Base-by-base conservation (phyloP, 2,329 filamentous ascomycete species). In the Claviceps maximensis region DNA sequence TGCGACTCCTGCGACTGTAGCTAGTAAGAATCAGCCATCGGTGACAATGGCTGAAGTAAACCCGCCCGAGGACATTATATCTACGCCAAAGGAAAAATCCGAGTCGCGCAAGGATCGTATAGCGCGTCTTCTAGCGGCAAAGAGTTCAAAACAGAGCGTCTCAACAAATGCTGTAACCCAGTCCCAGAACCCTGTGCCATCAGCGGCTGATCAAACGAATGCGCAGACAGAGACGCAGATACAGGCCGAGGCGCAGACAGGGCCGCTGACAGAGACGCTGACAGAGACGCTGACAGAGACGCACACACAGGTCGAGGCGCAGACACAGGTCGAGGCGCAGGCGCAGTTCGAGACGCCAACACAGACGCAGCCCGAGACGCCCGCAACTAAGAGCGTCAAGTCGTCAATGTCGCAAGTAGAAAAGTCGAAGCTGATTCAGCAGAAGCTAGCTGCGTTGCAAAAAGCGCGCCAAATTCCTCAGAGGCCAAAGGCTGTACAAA, bases 61-160 rank as follows among this genome's bases (percentile, higher is more conserved):
- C 21, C 29, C 45, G 21, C 50, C 41, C 15, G 15, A 47, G 38
- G 50, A 41, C 50, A 36, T 13, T 15, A 47, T 38, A 2, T 42
- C 19, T 31, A 15, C 42, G 27, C 27, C 46, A 10, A 52, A 58
- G n/a, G 62, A 67, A 41, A 69, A 66, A 57, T 73, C 77, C 8
- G 74, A 86, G 57, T 82, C 86, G 61, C 77, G 87, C 23, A 87
- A 87, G 59, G 86, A 89, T 58, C 80, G 87, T 44, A 87, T 91
- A 55, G 86, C 86, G 4, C 80, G 84, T 49, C 75, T 89, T 53
- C 74, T 89, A 52, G 86, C 86, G n/a, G 82, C 80, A 1, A 89
- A 87, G 64, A 77, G 76, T 50, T 78, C 79, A 36, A 86, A 83
- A 36, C 50, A 61, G 53, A 45, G 60, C 27, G 56, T 60, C 27